These are phyloP conservation scores for Globisporangium orthogonon DNA, from an alignment of 352 stramenopile genomes.

Conservation along the genomic window DNA sequence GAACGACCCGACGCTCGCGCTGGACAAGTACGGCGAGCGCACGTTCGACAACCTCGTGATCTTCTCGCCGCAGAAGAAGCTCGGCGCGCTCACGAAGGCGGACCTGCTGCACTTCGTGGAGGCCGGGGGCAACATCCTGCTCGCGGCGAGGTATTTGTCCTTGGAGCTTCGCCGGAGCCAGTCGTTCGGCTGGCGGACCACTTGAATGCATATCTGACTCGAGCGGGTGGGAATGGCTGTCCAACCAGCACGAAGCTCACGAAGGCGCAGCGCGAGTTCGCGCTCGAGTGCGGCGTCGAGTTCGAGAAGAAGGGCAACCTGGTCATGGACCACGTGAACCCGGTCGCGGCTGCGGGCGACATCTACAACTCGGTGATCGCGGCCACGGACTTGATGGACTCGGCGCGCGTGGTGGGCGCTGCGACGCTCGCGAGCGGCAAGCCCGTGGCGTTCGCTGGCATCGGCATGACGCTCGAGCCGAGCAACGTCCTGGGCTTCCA, in stretches of 20 bases:
- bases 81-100: conserved; percentile 56
- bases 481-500: conserved; percentile 83
- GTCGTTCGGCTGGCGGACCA: too few relatives aligned
- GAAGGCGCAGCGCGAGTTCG: conserved; percentile 81
- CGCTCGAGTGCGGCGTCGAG: conserved; percentile 82
- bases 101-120: conserved; percentile 84
- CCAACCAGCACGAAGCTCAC: conserved; percentile 51
- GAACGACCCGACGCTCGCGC: conserved; percentile 41
- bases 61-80: conserved; percentile 81
- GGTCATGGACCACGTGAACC: conserved; percentile 84
- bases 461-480: conserved; percentile 78
- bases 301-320: conserved; percentile 85
- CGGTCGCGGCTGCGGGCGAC: conserved; percentile 45
- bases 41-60: conserved; percentile 89
- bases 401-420: conserved; percentile 50
- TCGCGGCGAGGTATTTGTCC: conserved; percentile 32
- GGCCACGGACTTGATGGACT: conserved; percentile 63
- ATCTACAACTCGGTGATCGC: conserved; percentile 77
- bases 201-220: too few relatives aligned
- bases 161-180: too few relatives aligned
- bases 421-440: conserved; percentile 45
- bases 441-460: conserved; percentile 65
- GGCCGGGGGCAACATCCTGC: conserved; percentile 78
- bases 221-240: background rate
- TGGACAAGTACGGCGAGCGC: conserved; percentile 83